Evolutionary conservation across 352 stramenopile genomes (phyloP), one percentile per base, ranked within the genome.

Genomic region (Pythium phragmitis): DNA sequence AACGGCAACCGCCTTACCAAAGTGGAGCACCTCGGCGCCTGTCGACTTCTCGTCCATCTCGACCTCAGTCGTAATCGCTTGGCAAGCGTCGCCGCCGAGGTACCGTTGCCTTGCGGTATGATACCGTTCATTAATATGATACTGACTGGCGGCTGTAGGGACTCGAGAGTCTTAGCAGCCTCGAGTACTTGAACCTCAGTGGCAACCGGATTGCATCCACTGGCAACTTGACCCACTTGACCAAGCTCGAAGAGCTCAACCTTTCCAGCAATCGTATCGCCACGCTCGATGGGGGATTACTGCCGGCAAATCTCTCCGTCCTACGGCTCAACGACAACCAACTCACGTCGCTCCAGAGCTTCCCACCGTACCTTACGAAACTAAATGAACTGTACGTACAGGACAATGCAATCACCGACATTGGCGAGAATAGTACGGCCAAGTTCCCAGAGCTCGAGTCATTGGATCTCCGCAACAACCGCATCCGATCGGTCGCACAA

Each of bases 221-320:
- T 21, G 82, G 82, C 9, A 87, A 82, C 23, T 64, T 93, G n/a
- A 56, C 71, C 13, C 73, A 84, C 17, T 65, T 93, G 54, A 78
- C 67, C 9, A 91, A 93, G 53, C 71, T 93, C 19, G 79, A 90
- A 64, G 84, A 93, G 54, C 69, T 93, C 39, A 84, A 90, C 39
- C 51, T 93, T 16, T 68, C 72, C 23, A 77, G 81, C 54, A 93
- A 93, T 61, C 63, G 68, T 2, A 49, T 93, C 8, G 58, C 57
- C n/a, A 75, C 66, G 8, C 60, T 93, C n/a, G 57, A 71, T 5
- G 73, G 77, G 36, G 80, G 76, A 1, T 63, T 78, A n/a, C 65
- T 83, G 14, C 82, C 84, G 46, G 65, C 68, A 3, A 86, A 81
- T 33, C 54, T 92, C 21, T 58, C 56, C n/a, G 82, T 88, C 42